Base-by-base conservation (phyloP, 2,329 filamentous ascomycete species). In the Elsinoe necatrix region DNA sequence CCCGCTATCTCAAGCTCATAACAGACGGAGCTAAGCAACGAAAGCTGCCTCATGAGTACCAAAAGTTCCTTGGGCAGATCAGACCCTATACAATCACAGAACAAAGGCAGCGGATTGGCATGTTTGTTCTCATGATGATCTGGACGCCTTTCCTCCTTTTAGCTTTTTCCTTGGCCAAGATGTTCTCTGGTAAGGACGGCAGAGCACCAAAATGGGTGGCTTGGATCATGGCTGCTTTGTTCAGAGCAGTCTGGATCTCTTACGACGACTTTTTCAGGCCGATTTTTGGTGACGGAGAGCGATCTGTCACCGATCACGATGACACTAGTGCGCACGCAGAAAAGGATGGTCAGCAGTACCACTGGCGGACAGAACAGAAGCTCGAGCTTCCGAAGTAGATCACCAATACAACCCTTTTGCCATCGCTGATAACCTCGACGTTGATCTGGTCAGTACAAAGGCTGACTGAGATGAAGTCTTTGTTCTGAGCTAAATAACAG, bases 281-380 rank as follows among this genome's bases (percentile, higher is more conserved):
- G 0, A 39, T 85, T 0, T 96, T 95, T 75, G 92, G 92, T 0
- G 87, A 97, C 66, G 93, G 93, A 0, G 92, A 97, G 76, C 80
- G 81, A 63, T 83, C 80, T 0, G 65, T 76, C 8, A 45, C 41
- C 20, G 61, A 64, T 14, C 64, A 67, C 56, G 63, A 61, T 7
- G 58, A 61, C 4, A n/a, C 34, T 3, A 37, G 5, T 37, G 34
- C 34, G 34, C 34, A 37, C 5, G 34, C 34, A 12, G 12, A 37
- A 14, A 37, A 37, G 34, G 34, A 52, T 65, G 8, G 57, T 52
- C n/a, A 50, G 20, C 37, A 43, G 39, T 14, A 43, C 39, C 39
- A 43, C 14, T 23, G 21, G 29, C 31, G n/a, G 9, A 25, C 12
- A 25, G 54, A 25, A 20, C 34, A 45, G 50, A n/a, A 37, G 37